Evolutionary conservation across 2,329 filamentous ascomycete genomes (phyloP).

Genomic region (Sporothrix euskadiensis): DNA sequence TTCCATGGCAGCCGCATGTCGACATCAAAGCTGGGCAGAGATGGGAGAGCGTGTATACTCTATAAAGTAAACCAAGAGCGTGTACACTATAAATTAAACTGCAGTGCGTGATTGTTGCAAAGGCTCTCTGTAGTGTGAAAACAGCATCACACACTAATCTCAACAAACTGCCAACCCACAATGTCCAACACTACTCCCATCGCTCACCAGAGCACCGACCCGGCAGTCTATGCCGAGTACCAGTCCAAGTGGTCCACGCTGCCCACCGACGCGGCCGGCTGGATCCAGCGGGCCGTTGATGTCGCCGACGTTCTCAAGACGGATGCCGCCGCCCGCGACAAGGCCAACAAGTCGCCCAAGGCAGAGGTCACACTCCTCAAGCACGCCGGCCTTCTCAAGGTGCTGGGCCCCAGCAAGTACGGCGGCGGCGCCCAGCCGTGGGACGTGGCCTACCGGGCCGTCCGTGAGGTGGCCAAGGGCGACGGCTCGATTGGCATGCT

Average conservation of each 20-base stretch:
- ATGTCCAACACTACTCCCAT: too few relatives aligned
- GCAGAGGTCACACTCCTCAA: slow-evolving; percentile 47
- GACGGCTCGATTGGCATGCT: slow-evolving; percentile 68
- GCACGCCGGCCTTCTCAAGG: slow-evolving; percentile 44
- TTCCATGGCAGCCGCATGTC: not conserved
- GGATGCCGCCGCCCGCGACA: slow-evolving; percentile 42
- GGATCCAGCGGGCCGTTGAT: slow-evolving; percentile 45
- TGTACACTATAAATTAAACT: too few relatives aligned
- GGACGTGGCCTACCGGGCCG: slow-evolving; percentile 57
- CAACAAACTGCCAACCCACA: too few relatives aligned
- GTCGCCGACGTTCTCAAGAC: slow-evolving; percentile 41
- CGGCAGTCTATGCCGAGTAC: slow-evolving; percentile 43
- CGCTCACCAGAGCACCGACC: slow-evolving; percentile 37
- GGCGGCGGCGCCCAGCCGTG: slow-evolving; percentile 49
- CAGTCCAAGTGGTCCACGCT: slow-evolving; percentile 41
- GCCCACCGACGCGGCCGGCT: slow-evolving; percentile 39
- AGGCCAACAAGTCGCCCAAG: slow-evolving; percentile 44
- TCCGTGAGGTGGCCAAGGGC: slow-evolving; percentile 63
- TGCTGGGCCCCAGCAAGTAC: slow-evolving; percentile 44
- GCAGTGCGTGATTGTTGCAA: too few relatives aligned
- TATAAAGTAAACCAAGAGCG: too few relatives aligned
- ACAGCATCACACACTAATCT: too few relatives aligned
- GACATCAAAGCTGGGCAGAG: not conserved
- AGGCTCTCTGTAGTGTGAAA: too few relatives aligned
- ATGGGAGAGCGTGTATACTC: too few relatives aligned